Evolutionary conservation across 1,139 yeast genomes (phyloP), one percentile per base, ranked within the genome.

Genomic region (Candida tropicalis): DNA sequence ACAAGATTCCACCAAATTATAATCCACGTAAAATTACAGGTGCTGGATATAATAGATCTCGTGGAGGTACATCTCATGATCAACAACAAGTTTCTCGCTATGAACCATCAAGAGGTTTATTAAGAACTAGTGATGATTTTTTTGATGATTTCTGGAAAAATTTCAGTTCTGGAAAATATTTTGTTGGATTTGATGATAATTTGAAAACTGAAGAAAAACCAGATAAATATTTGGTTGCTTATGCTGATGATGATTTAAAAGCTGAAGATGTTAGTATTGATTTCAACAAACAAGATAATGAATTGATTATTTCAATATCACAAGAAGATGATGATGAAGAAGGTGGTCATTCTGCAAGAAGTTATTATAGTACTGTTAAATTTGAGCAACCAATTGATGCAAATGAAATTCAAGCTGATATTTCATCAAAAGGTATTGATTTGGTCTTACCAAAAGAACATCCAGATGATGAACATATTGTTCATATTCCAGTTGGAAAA

Each of bases 371-470:
- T 40, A 51, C 53, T 20, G 49, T 61, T 23, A 54, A 47, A 13
- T 63, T 64, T 43, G 63, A 57, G 10, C 60, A 61, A 45, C 47
- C 58, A 4, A 60, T 63, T 12, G 54, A 55, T 26, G 48, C 51
- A 20, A 59, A 56, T 37, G 58, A 55, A 10, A 58, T 62, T 24
- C 46, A 51, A 24, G 64, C 63, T 11, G 59, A 57, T 33, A 50
- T 53, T 28, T 46, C 53, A 12, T 52, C 53, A 11, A 57, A 56
- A 12, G 50, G 54, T 13, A 53, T 63, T 25, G 46, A 54, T 12
- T 54, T 63, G 40, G 42, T 44, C 5, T 54, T 63, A 34, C 68
- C 68, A 28, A 63, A 63, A 43, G 55, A 53, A 23, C 60, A 57
- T 27, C 42, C 52, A 12, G 66, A 60, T 42, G 33, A 49, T 25